Percentiles rank a stretch among this genome's conserved stretches.
phyloP scores from a whole-genome alignment of 2,329 filamentous ascomycete species.

The Bipolaris zeicola region DNA sequence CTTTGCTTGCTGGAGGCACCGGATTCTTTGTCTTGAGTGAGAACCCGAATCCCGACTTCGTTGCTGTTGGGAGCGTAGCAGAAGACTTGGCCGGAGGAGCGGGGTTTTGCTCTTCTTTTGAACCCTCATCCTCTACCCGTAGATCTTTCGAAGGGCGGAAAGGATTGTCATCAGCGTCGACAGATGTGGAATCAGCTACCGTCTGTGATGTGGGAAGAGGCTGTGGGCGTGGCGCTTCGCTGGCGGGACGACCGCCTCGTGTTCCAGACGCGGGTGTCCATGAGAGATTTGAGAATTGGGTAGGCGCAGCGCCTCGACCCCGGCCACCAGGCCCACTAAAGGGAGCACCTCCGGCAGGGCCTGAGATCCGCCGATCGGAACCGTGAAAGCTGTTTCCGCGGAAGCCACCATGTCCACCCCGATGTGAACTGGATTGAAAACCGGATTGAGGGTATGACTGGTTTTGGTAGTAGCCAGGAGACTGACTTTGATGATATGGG shows the following conservation, averaged over 20 bases:
- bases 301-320: slow-evolving; percentile 56
- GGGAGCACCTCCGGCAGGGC: slow-evolving; percentile 50
- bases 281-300: slow-evolving; percentile 69
- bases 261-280: slow-evolving; percentile 68
- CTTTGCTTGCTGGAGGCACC: slow-evolving; percentile 59
- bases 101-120: slow-evolving; percentile 58
- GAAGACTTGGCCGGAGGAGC: slow-evolving; percentile 59
- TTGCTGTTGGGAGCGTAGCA: slow-evolving; percentile 60
- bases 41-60: slow-evolving; percentile 74
- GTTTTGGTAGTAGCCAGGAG: slow-evolving; percentile 57
- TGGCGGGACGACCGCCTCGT: slow-evolving; percentile 56
- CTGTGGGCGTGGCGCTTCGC: slow-evolving; percentile 44
- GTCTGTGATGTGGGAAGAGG: slow-evolving; percentile 20
- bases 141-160: slow-evolving; percentile 69
- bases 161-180: slow-evolving; percentile 64
- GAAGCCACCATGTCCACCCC: slow-evolving; percentile 61
- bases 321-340: slow-evolving; percentile 55
- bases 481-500: slow-evolving; percentile 56
- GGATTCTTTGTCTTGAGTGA: slow-evolving; percentile 79
- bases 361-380: slow-evolving; percentile 52
- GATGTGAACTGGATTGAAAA: slow-evolving; percentile 54
- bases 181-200: slow-evolving; percentile 37
- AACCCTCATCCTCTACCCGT: slow-evolving; percentile 66
- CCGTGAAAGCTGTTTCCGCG: slow-evolving; percentile 60
- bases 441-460: slow-evolving; percentile 62